A percentile compares a stretch with the other conserved stretches of the same genome.
phyloP scores from a whole-genome alignment of 1,284 basidiomycete genomes.

The Rhodotorula mucilaginosa region DNA sequence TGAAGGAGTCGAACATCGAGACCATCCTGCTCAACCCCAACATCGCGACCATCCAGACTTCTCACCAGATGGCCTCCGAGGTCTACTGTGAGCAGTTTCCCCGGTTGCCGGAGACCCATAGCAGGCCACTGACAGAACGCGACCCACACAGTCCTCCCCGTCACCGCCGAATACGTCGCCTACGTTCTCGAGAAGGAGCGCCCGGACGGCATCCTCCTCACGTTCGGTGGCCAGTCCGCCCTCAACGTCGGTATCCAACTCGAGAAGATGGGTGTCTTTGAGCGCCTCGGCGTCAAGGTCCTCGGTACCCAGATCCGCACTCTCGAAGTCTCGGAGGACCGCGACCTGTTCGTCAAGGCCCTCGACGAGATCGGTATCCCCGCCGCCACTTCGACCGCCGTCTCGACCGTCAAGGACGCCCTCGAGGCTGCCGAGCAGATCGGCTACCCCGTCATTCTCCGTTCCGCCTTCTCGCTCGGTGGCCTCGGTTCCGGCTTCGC shows the following conservation, averaged over 20 bases:
- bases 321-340: conserved; percentile 93
- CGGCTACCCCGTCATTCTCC: conserved; percentile 96
- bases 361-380: conserved; percentile 98
- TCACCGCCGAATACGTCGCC: conserved; percentile 96
- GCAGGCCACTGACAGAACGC: background rate
- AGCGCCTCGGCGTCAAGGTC: conserved; percentile 89
- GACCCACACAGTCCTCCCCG: conserved; percentile 64
- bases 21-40: conserved; percentile 97
- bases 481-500: conserved; percentile 99
- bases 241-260: conserved; percentile 97
- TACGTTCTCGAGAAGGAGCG: conserved; percentile 98
- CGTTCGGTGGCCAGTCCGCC: conserved; percentile 97
- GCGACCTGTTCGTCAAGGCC: conserved; percentile 94
- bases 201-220: conserved; percentile 94
- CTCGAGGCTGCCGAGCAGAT: conserved; percentile 86
- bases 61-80: conserved; percentile 90
- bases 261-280: conserved; percentile 95
- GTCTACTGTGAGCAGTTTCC: conserved; percentile 65
- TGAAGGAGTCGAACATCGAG: conserved; percentile 83
- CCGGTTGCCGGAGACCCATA: too few relatives aligned
- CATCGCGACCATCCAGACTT: conserved; percentile 89
- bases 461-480: conserved; percentile 96
- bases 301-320: conserved; percentile 93
- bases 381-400: conserved; percentile 93
- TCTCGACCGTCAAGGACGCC: conserved; percentile 90